A percentile compares a stretch with the other conserved stretches of the same genome.
These are phyloP conservation scores for Colletotrichum neosansevieriae DNA, from an alignment of 2,329 filamentous ascomycete genomes.

Conservation along the genomic window DNA sequence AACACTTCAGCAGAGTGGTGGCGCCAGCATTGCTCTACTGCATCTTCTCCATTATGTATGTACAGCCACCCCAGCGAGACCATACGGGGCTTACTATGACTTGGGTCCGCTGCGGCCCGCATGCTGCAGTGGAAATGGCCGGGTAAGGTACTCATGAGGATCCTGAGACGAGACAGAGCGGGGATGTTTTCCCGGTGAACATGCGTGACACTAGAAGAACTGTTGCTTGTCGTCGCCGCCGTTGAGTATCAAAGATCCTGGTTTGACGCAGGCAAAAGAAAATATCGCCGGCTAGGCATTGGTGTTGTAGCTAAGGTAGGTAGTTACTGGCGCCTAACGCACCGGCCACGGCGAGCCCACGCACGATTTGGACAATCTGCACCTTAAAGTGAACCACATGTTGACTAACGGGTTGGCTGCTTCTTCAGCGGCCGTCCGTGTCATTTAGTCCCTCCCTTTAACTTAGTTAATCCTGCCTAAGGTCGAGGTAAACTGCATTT, in stretches of 20 bases:
- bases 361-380: too few species aligned
- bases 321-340: too few species aligned
- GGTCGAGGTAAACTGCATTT: neutral
- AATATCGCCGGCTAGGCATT: neutral
- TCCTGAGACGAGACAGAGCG: neutral
- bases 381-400: neutral
- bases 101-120: neutral
- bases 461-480: neutral
- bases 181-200: neutral
- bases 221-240: neutral
- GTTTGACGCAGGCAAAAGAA: slow-evolving; percentile 5
- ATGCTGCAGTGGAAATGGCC: neutral
- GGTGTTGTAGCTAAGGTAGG: neutral
- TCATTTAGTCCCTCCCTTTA: neutral
- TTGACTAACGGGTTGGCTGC: neutral
- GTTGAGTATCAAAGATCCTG: too few species aligned
- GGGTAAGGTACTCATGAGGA: too few species aligned
- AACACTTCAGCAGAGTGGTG: too few species aligned
- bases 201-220: neutral
- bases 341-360: too few species aligned
- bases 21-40: neutral
- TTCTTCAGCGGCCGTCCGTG: slow-evolving; percentile 25
- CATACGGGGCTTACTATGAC: neutral
- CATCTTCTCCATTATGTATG: neutral
- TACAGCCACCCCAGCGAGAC: neutral